phyloP scores from a whole-genome alignment of 139 green algal genomes.

The Zygnema circumcarinatum region DNA sequence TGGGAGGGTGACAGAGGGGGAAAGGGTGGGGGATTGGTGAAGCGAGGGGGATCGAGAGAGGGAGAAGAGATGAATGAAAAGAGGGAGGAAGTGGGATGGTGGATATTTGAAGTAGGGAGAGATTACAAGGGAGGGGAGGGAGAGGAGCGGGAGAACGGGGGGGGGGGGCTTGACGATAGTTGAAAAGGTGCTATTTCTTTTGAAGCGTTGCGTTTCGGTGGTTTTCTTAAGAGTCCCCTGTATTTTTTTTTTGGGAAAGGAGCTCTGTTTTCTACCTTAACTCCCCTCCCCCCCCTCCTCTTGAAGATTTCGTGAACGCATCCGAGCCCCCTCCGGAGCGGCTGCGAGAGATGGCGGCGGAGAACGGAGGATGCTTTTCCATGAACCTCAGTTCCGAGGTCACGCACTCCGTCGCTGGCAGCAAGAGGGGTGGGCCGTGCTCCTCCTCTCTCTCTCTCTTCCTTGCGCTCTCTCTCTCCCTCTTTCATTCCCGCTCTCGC shows the following conservation, averaged over 20 bases:
- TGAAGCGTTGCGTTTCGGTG: neutral
- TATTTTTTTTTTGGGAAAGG: slow-evolving; percentile 1
- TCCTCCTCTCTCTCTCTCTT: neutral
- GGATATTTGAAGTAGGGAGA: too few species aligned
- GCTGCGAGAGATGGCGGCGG: slow-evolving; percentile 35
- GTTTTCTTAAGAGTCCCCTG: slow-evolving; percentile 12
- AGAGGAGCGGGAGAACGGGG: too few species aligned
- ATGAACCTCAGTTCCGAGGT: slow-evolving; percentile 38
- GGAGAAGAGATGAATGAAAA: too few species aligned
- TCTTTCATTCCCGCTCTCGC: too few species aligned
- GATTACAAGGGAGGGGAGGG: too few species aligned
- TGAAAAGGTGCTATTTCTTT: neutral
- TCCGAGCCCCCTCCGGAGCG: slow-evolving; percentile 6
- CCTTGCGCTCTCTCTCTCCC: slow-evolving; percentile 1
- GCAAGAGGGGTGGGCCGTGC: neutral
- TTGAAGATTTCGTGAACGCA: slow-evolving; percentile 39
- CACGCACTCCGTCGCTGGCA: slow-evolving; percentile 32
- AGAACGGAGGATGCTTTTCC: slow-evolving; percentile 40
- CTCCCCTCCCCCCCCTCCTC: neutral
- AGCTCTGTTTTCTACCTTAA: slow-evolving; percentile 19
- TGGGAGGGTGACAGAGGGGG: too few species aligned
- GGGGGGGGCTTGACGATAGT: too few species aligned
- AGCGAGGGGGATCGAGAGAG: too few species aligned
- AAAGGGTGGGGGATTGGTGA: too few species aligned
- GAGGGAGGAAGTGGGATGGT: too few species aligned